Percentiles rank a stretch among this genome's conserved stretches.
Evolutionary conservation across 805 yeast species (phyloP).

Genomic region (Dipodascopsis tothii): DNA sequence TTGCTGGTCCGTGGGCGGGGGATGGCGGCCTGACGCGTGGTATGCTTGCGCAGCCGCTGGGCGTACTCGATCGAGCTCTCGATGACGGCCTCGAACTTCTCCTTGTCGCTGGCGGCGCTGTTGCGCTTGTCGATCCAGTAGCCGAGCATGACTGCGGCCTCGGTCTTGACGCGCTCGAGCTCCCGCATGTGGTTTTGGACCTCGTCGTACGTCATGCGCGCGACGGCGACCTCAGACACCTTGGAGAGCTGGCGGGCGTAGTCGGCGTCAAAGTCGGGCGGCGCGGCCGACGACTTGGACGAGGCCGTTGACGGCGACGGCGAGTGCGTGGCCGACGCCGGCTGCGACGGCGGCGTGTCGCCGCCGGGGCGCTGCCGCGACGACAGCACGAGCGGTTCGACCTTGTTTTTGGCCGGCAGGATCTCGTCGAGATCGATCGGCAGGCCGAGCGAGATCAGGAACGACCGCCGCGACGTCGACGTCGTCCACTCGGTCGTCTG

Average conservation of each 20-base stretch:
- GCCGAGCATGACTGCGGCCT: conserved; percentile 36
- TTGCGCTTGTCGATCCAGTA: conserved; percentile 48
- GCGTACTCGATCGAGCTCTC: conserved; percentile 87
- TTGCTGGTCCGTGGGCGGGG: too few relatives aligned
- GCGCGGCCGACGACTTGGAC: background rate
- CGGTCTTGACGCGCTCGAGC: conserved; percentile 33
- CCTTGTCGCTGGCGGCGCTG: conserved; percentile 55
- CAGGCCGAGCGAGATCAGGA: conserved; percentile 59
- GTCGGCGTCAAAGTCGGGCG: conserved; percentile 18
- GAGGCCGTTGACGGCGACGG: background rate
- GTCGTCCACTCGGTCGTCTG: conserved; percentile 63
- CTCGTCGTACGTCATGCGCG: conserved; percentile 33
- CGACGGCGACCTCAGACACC: conserved; percentile 33
- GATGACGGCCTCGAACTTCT: conserved; percentile 76
- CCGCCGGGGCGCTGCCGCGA: background rate
- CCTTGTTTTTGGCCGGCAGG: conserved; percentile 28
- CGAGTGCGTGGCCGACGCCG: background rate
- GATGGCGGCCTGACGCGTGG: conserved; percentile 21
- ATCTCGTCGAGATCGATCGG: conserved; percentile 65
- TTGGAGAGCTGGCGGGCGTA: conserved; percentile 28
- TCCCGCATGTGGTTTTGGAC: conserved; percentile 34
- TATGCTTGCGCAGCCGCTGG: conserved; percentile 57
- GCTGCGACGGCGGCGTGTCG: background rate
- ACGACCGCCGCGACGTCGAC: conserved; percentile 55
- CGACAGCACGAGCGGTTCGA: conserved; percentile 26